These are phyloP conservation scores for Phytophthora pluvialis DNA, from an alignment of 352 stramenopile species.

Conservation along the genomic window DNA sequence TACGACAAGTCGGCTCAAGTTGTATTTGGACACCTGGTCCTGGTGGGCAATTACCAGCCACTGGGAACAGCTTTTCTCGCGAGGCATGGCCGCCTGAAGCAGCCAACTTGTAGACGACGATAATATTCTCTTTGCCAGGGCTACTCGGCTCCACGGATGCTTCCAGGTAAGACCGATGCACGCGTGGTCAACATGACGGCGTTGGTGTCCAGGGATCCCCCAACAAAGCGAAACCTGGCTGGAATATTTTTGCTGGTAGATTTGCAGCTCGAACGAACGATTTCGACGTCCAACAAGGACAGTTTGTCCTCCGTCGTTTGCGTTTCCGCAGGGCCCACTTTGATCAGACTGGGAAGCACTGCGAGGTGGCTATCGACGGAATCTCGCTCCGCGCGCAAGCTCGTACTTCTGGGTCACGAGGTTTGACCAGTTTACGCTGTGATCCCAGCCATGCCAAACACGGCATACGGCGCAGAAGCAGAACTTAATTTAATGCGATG, in stretches of 20 bases:
- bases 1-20: not conserved
- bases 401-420: not conserved
- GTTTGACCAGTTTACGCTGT: not conserved
- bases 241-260: slow-evolving; percentile 1
- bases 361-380: not conserved
- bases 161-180: too few species aligned
- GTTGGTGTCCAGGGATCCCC: too few species aligned
- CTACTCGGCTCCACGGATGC: not conserved
- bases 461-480: not conserved
- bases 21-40: not conserved
- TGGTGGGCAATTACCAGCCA: not conserved
- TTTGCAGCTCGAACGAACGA: not conserved
- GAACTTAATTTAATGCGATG: not conserved
- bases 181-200: too few species aligned
- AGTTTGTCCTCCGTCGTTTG: not conserved
- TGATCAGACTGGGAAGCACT: not conserved
- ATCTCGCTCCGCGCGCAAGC: not conserved
- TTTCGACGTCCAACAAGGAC: not conserved
- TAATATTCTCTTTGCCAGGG: slow-evolving; percentile 1
- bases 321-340: slow-evolving; percentile 2
- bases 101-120: not conserved
- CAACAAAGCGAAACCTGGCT: not conserved
- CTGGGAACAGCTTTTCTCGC: not conserved
- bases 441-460: not conserved
- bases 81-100: not conserved